Evolutionary conservation across 2,329 filamentous ascomycete genomes (phyloP).

Genomic region (Nemania bipapillata): DNA sequence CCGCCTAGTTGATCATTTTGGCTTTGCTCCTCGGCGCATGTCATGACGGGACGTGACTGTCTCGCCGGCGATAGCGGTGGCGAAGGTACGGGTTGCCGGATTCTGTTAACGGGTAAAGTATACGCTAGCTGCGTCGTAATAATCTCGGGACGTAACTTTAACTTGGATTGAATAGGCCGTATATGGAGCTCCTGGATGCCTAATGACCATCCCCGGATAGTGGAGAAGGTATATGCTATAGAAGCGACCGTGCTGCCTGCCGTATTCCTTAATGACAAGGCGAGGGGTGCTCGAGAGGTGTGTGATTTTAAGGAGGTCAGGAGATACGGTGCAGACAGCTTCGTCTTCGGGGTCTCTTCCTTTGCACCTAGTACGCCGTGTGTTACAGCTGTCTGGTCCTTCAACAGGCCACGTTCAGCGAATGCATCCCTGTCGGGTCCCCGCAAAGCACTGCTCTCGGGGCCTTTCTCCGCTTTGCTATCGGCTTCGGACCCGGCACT

Average conservation of each 20-base stretch:
- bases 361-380: not conserved
- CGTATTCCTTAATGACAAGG: constrained; percentile 81
- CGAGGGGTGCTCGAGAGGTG: constrained; percentile 79
- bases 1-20: constrained; percentile 50
- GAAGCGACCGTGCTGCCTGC: constrained; percentile 76
- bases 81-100: constrained; percentile 34
- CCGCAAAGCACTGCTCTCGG: constrained; percentile 13
- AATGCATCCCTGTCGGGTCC: constrained; percentile 6
- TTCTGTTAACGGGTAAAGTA: constrained; percentile 50
- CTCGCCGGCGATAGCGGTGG: constrained; percentile 45
- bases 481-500: constrained; percentile 16
- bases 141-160: constrained; percentile 49
- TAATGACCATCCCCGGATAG: constrained; percentile 83
- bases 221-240: constrained; percentile 85
- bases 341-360: not conserved
- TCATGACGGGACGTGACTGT: not conserved
- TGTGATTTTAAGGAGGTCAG: constrained; percentile 84
- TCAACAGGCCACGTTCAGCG: not conserved
- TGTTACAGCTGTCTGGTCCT: constrained; percentile 12
- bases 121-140: constrained; percentile 56
- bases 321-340: constrained; percentile 62
- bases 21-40: constrained; percentile 1
- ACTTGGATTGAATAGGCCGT: constrained; percentile 47
- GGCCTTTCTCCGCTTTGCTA: constrained; percentile 16
- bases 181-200: constrained; percentile 91